phyloP scores from a whole-genome alignment of 2,329 filamentous ascomycete genomes.

The Xylariaceae sp. region DNA sequence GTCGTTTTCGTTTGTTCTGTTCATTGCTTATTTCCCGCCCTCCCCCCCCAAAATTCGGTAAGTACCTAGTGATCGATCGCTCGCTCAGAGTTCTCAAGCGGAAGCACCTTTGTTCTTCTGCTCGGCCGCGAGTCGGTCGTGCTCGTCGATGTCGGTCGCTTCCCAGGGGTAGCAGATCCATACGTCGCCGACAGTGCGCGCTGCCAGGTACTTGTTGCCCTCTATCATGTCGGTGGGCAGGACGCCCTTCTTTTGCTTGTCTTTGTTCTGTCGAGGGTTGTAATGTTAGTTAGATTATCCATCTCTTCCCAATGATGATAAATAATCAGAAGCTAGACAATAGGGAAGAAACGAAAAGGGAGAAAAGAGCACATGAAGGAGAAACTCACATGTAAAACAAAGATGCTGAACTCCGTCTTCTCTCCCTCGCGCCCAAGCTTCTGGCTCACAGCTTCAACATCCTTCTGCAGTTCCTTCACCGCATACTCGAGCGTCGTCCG shows the following conservation, averaged over 20 bases:
- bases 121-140: conserved; percentile 66
- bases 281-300: background rate
- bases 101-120: conserved; percentile 32
- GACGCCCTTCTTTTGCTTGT: conserved; percentile 89
- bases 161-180: conserved; percentile 99
- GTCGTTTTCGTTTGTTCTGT: no score
- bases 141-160: conserved; percentile 88
- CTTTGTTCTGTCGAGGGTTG: conserved; percentile 68
- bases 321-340: no score
- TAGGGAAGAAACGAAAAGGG: background rate
- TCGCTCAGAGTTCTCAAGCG: conserved; percentile 9
- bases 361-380: background rate
- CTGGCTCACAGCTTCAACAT: conserved; percentile 76
- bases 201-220: conserved; percentile 73
- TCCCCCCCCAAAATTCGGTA: no score
- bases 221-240: conserved; percentile 75
- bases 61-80: no score
- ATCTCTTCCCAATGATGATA: no score
- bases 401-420: conserved; percentile 87
- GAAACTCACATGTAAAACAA: conserved; percentile 82
- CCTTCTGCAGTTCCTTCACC: conserved; percentile 77
- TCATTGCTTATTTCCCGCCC: no score
- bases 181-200: conserved; percentile 82
- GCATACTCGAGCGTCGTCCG: conserved; percentile 78
- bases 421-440: conserved; percentile 64